Evolutionary conservation across 192 early-diverging fungal species (phyloP).

Genomic region (Gryganskiella cystojenkinii): DNA sequence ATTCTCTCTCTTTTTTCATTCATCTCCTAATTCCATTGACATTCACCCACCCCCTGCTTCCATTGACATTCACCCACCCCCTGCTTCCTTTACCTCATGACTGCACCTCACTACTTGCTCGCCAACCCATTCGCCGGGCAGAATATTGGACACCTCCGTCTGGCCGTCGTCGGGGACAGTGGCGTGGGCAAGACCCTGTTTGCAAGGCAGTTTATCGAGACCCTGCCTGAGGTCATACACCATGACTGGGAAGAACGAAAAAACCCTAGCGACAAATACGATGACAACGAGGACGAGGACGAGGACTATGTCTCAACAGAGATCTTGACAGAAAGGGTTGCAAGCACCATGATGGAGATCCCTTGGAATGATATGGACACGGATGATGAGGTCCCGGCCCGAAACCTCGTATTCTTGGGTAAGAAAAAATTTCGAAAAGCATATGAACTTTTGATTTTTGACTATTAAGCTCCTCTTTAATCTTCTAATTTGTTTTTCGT

Average conservation of each 20-base stretch:
- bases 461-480: background rate
- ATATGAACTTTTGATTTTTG: too few relatives aligned
- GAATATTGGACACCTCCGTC: constrained; percentile 53
- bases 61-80: constrained; percentile 1
- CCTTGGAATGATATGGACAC: constrained; percentile 53
- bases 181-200: constrained; percentile 54
- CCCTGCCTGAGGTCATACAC: constrained; percentile 41
- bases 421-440: background rate
- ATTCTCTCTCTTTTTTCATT: background rate
- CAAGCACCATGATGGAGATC: constrained; percentile 54
- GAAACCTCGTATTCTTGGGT: constrained; percentile 52
- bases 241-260: constrained; percentile 38
- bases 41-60: background rate
- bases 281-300: constrained; percentile 5
- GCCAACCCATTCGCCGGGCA: constrained; percentile 50
- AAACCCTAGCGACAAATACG: background rate
- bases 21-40: background rate
- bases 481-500: background rate
- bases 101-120: constrained; percentile 1
- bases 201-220: constrained; percentile 48
- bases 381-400: constrained; percentile 49
- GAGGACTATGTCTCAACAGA: constrained; percentile 37
- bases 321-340: constrained; percentile 32
- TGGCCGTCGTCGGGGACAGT: constrained; percentile 53
- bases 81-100: constrained; percentile 6